A percentile compares a stretch with the other conserved stretches of the same genome.
Conservation (phyloP, 192 early-diverging fungal genomes). For the Mortierella antarctica region DNA sequence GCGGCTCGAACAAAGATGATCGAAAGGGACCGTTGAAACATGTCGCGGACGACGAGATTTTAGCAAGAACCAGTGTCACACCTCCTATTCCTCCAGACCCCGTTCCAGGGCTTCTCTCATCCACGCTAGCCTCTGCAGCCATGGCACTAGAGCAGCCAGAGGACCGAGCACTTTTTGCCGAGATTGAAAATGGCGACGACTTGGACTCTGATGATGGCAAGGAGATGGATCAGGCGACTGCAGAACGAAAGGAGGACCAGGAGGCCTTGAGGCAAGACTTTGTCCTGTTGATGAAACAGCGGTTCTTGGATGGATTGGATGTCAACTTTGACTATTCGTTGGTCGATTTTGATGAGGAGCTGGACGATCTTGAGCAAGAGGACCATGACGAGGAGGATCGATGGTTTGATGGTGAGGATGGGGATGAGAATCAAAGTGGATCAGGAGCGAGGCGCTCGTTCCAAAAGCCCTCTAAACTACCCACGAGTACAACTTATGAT, state of each 20-base stretch:
- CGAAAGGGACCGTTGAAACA: conserved; percentile 9
- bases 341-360: conserved; percentile 43
- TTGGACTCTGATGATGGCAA: conserved; percentile 15
- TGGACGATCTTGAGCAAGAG: conserved; percentile 52
- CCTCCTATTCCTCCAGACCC: conserved; percentile 33
- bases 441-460: neutral
- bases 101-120: conserved; percentile 13
- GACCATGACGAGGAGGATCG: conserved; percentile 39
- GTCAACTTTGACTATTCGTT: conserved; percentile 38
- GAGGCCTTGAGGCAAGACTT: conserved; percentile 31
- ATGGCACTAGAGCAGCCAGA: conserved; percentile 27
- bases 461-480: neutral
- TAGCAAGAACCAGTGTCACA: conserved; percentile 9
- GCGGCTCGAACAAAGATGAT: neutral
- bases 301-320: conserved; percentile 48
- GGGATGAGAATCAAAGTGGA: neutral
- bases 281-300: conserved; percentile 51
- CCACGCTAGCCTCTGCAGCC: conserved; percentile 31
- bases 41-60: conserved; percentile 17
- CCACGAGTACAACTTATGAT: conserved; percentile 8
- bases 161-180: conserved; percentile 29
- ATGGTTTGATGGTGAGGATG: conserved; percentile 26
- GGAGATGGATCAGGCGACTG: conserved; percentile 17
- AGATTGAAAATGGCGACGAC: conserved; percentile 19
- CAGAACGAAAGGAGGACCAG: conserved; percentile 37